These are phyloP conservation scores for Ramaria sp. DNA, from an alignment of 768 basidiomycete species.

Conservation along the genomic window DNA sequence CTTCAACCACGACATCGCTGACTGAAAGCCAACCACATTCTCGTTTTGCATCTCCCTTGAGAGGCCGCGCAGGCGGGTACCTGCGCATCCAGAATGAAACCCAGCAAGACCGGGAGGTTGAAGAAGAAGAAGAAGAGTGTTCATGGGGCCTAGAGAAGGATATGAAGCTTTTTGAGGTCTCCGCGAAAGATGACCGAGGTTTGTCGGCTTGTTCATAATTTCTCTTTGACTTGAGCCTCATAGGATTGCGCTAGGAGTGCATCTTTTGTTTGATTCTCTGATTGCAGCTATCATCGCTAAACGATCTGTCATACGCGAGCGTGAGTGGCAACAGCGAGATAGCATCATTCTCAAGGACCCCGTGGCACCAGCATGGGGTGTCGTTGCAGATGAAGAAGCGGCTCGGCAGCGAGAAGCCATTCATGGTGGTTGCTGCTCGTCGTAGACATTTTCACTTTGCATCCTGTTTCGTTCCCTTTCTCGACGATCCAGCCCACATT, in stretches of 20 bases:
- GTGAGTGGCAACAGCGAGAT: slow-evolving; percentile 69
- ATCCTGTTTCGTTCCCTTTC: neutral
- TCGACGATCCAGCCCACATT: neutral
- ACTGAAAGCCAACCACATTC: slow-evolving; percentile 34
- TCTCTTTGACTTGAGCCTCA: slow-evolving; percentile 9
- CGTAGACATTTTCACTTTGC: neutral
- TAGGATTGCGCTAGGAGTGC: slow-evolving; percentile 46
- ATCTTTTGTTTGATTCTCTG: slow-evolving; percentile 68
- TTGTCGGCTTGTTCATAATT: slow-evolving; percentile 18
- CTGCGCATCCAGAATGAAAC: slow-evolving; percentile 48
- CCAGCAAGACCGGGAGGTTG: slow-evolving; percentile 52
- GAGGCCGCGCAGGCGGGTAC: slow-evolving; percentile 39
- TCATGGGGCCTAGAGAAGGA: slow-evolving; percentile 71
- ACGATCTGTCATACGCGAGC: slow-evolving; percentile 75
- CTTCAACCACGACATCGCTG: slow-evolving; percentile 36
- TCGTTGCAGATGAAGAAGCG: slow-evolving; percentile 73
- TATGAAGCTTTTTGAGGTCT: slow-evolving; percentile 86
- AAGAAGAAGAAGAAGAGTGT: slow-evolving; percentile 30
- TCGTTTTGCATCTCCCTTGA: slow-evolving; percentile 48
- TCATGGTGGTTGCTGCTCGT: slow-evolving; percentile 4
- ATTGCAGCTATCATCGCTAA: slow-evolving; percentile 72
- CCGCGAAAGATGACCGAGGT: slow-evolving; percentile 84
- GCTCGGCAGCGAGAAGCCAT: slow-evolving; percentile 29
- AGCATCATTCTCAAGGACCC: slow-evolving; percentile 64
- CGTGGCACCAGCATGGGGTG: slow-evolving; percentile 61